Conservation (phyloP, 495 filamentous ascomycete genomes). For the Tuber indicum region DNA sequence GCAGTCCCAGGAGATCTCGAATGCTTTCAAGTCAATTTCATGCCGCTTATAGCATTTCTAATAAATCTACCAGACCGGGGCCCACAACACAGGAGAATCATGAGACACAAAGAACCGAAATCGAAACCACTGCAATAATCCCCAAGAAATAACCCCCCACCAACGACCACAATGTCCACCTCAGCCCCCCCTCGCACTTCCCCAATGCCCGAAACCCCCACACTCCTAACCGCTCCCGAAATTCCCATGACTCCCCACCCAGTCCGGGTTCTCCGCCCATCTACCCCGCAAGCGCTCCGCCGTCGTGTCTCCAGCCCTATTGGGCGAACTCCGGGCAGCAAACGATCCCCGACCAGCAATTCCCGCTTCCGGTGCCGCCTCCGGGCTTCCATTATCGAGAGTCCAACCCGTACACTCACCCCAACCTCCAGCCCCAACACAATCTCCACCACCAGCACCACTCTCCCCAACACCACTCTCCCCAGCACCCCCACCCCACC, state of each 20-base stretch:
- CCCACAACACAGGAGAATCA: not conserved
- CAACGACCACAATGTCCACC: not conserved
- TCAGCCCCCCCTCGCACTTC: not conserved
- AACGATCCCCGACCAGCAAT: not conserved
- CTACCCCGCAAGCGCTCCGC: conserved; percentile 43
- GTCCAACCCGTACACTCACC: not conserved
- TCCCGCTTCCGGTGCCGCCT: not conserved
- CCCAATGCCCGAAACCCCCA: not conserved
- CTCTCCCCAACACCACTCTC: too few species aligned
- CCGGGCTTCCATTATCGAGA: not conserved
- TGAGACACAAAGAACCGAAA: not conserved
- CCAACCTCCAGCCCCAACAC: not conserved
- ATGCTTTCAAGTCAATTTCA: not conserved
- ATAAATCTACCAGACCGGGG: not conserved
- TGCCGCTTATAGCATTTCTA: not conserved
- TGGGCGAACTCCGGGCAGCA: conserved; percentile 20
- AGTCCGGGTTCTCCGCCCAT: conserved; percentile 50
- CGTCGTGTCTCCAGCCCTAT: conserved; percentile 51
- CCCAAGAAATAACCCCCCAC: not conserved
- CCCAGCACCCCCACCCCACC: not conserved
- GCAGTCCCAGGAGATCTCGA: not conserved
- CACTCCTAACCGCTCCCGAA: conserved; percentile 37
- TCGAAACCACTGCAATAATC: not conserved
- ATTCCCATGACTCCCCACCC: conserved; percentile 57
- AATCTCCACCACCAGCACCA: not conserved